Conservation (phyloP, 192 early-diverging fungal genomes). For the Lunasporangiospora selenospora region DNA sequence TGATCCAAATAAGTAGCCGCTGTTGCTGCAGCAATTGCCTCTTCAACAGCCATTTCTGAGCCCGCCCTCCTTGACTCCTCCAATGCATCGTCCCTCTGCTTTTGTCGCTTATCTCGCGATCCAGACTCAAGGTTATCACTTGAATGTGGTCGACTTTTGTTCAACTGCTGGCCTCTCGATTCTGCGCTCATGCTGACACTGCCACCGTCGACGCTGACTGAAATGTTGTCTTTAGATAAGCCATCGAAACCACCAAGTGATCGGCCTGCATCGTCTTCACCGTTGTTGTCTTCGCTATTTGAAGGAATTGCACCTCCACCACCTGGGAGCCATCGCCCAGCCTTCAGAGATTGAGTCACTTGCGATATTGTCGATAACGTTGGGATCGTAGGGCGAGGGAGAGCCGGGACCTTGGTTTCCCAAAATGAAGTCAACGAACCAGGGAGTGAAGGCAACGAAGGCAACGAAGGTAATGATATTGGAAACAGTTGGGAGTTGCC, state of each 20-base stretch:
- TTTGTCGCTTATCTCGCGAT: too few species aligned
- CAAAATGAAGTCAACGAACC: slow-evolving; percentile 34
- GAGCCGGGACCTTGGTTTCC: slow-evolving; percentile 31
- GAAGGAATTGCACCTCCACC: neutral
- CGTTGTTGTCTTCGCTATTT: neutral
- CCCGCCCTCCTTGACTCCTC: slow-evolving; percentile 6
- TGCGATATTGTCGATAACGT: slow-evolving; percentile 22
- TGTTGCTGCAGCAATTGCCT: slow-evolving; percentile 24
- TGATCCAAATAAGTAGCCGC: slow-evolving; percentile 24
- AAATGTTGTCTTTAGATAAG: too few species aligned
- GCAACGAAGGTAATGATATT: slow-evolving; percentile 27
- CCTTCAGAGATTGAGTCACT: slow-evolving; percentile 40
- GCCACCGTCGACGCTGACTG: neutral
- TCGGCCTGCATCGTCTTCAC: neutral
- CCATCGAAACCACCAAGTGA: too few species aligned
- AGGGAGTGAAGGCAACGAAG: slow-evolving; percentile 27
- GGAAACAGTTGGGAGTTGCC: slow-evolving; percentile 24
- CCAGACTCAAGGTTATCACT: too few species aligned
- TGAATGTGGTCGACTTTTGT: too few species aligned
- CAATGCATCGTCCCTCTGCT: too few species aligned
- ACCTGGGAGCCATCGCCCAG: slow-evolving; percentile 32
- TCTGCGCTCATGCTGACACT: neutral
- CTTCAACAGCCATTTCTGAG: slow-evolving; percentile 16
- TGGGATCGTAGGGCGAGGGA: slow-evolving; percentile 38
- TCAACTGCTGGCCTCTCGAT: neutral